Percentiles rank a stretch among this genome's conserved stretches.
phyloP scores from a whole-genome alignment of 805 yeast genomes.

The Saccharomycopsis oosterbeekiorum region DNA sequence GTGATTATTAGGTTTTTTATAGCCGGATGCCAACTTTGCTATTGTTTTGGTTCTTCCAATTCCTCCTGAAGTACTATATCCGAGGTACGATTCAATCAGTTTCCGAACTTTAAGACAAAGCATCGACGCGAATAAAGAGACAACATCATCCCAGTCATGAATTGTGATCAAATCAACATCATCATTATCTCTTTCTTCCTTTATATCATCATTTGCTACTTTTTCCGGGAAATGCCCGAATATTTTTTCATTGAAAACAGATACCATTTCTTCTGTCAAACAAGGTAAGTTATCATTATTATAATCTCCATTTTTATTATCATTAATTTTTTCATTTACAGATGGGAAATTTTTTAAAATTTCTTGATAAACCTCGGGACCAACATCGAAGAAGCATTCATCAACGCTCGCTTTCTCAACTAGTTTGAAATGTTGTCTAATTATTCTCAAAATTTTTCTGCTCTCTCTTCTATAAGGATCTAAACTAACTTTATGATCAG shows the following conservation, averaged over 20 bases:
- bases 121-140: slow-evolving; percentile 56
- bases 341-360: slow-evolving; percentile 40
- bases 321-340: slow-evolving; percentile 22
- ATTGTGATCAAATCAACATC: slow-evolving; percentile 18
- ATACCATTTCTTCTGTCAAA: slow-evolving; percentile 27
- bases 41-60: slow-evolving; percentile 64
- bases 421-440: slow-evolving; percentile 49
- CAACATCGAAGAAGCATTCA: slow-evolving; percentile 82
- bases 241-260: background rate
- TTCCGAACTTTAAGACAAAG: slow-evolving; percentile 45
- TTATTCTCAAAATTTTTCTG: slow-evolving; percentile 60
- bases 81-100: slow-evolving; percentile 42
- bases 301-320: slow-evolving; percentile 13
- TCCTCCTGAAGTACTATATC: slow-evolving; percentile 88
- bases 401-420: slow-evolving; percentile 95
- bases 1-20: slow-evolving; percentile 77
- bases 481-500: slow-evolving; percentile 68
- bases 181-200: slow-evolving; percentile 11
- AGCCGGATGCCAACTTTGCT: slow-evolving; percentile 83
- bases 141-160: slow-evolving; percentile 75
- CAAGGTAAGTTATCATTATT: slow-evolving; percentile 32
- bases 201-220: background rate
- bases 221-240: slow-evolving; percentile 24
- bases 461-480: slow-evolving; percentile 90
- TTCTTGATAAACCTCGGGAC: slow-evolving; percentile 43